These are phyloP conservation scores for Metschnikowia dekortorum DNA, from an alignment of 805 yeast species.

Conservation along the genomic window DNA sequence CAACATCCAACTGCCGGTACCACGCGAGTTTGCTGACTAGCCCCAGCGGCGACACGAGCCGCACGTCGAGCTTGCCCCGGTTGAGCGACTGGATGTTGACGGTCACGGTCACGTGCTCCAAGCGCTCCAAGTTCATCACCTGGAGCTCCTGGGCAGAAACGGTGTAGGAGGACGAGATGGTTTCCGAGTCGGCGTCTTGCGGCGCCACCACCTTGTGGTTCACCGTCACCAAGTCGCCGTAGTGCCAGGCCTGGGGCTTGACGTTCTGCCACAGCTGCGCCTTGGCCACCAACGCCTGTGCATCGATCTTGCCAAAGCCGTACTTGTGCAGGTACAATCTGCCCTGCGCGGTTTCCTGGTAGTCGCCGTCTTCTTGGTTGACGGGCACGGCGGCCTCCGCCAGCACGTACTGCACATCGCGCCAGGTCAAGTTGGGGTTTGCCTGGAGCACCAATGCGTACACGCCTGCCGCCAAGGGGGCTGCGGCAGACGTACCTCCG, in stretches of 20 bases:
- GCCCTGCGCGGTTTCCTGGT: conserved; percentile 68
- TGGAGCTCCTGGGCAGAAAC: conserved; percentile 48
- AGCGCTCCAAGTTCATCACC: conserved; percentile 55
- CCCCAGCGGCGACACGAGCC: conserved; percentile 72
- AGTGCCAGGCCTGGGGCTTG: conserved; percentile 88
- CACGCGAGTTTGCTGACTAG: conserved; percentile 70
- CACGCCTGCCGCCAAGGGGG: conserved; percentile 97
- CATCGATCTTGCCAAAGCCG: conserved; percentile 92
- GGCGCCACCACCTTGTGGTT: conserved; percentile 16
- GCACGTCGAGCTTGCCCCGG: conserved; percentile 69
- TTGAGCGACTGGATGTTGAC: conserved; percentile 60
- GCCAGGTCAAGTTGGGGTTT: conserved; percentile 88
- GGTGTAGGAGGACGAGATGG: conserved; percentile 27
- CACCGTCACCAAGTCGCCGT: conserved; percentile 41
- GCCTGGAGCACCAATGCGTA: conserved; percentile 77
- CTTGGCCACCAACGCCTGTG: conserved; percentile 62
- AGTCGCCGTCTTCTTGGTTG: conserved; percentile 61
- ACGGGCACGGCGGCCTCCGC: conserved; percentile 68
- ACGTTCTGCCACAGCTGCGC: conserved; percentile 79
- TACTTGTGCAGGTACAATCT: conserved; percentile 75
- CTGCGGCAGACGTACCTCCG: conserved; percentile 99
- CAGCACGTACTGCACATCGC: conserved; percentile 86
- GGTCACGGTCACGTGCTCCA: conserved; percentile 85
- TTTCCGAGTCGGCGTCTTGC: conserved; percentile 11
- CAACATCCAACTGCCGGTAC: conserved; percentile 54